A percentile compares a stretch with the other conserved stretches of the same genome.
These are phyloP conservation scores for Blumeria hordei DNA, from an alignment of 2,329 filamentous ascomycete species.

Conservation along the genomic window DNA sequence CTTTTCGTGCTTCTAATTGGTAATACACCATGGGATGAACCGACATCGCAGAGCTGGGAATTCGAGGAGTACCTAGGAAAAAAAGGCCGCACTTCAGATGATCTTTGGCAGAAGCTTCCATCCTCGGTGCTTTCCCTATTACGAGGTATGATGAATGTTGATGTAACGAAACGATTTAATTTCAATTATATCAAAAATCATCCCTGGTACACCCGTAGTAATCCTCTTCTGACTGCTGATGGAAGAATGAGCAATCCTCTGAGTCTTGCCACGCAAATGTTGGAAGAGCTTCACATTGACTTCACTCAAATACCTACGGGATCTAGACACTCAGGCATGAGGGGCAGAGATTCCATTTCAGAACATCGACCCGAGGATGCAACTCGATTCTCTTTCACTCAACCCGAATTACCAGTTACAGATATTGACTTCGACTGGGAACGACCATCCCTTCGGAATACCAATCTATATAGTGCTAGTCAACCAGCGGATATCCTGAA, in stretches of 20 bases:
- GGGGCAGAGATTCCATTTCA: conserved; percentile 40
- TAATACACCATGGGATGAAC: conserved; percentile 95
- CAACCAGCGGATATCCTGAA: conserved; percentile 20
- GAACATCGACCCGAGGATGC: conserved; percentile 14
- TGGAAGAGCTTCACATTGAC: conserved; percentile 74
- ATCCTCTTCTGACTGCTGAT: conserved; percentile 48
- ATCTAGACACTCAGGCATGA: conserved; percentile 20
- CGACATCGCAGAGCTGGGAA: conserved; percentile 66
- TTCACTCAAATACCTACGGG: conserved; percentile 40
- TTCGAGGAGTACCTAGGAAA: conserved; percentile 68
- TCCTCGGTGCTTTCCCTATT: conserved; percentile 53
- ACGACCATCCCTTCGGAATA: conserved; percentile 25
- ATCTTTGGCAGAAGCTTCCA: conserved; percentile 64
- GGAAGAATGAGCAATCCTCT: conserved; percentile 59
- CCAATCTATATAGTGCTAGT: conserved; percentile 14
- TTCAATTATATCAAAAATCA: conserved; percentile 71
- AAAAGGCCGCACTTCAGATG: conserved; percentile 60
- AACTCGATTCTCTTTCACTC: conserved; percentile 45
- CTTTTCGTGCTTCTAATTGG: conserved; percentile 85
- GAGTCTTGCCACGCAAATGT: conserved; percentile 78
- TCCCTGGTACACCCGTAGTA: conserved; percentile 78
- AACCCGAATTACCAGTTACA: conserved; percentile 53
- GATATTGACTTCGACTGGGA: conserved; percentile 79
- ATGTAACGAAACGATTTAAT: conserved; percentile 52
- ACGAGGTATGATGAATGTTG: conserved; percentile 76